A percentile compares a stretch with the other conserved stretches of the same genome.
Evolutionary conservation across 78 protist species (phyloP).

Genomic region (Dictyostelium firmibasis): DNA sequence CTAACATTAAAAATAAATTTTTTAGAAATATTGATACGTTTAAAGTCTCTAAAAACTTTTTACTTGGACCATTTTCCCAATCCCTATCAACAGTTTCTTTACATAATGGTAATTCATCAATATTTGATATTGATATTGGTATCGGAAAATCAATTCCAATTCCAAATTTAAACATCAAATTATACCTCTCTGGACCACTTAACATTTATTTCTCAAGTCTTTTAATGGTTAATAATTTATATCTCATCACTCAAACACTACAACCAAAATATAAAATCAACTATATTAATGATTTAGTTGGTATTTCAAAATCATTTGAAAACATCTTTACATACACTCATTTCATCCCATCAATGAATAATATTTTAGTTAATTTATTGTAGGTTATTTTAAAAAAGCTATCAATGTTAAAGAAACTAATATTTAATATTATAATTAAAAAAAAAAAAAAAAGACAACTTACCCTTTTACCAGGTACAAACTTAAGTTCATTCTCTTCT

Average conservation of each 20-base stretch:
- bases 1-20: too few species aligned
- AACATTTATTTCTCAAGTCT: not conserved
- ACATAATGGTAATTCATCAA: not conserved
- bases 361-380: not conserved
- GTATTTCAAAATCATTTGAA: not conserved
- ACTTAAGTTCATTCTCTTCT: not conserved
- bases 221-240: not conserved
- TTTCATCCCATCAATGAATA: not conserved
- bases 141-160: not conserved
- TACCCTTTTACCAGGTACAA: not conserved
- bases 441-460: not conserved
- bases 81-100: not conserved
- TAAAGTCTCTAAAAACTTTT: not conserved
- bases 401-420: not conserved
- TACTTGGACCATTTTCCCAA: not conserved
- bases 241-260: not conserved
- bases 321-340: not conserved
- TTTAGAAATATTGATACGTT: not conserved
- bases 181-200: not conserved
- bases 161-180: not conserved
- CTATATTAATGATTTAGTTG: not conserved
- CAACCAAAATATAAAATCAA: not conserved
- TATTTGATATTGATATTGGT: not conserved
- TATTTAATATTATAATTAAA: not conserved
- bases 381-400: too few species aligned